phyloP scores from a whole-genome alignment of 345 rosid genomes.

The Excoecaria agallocha region DNA sequence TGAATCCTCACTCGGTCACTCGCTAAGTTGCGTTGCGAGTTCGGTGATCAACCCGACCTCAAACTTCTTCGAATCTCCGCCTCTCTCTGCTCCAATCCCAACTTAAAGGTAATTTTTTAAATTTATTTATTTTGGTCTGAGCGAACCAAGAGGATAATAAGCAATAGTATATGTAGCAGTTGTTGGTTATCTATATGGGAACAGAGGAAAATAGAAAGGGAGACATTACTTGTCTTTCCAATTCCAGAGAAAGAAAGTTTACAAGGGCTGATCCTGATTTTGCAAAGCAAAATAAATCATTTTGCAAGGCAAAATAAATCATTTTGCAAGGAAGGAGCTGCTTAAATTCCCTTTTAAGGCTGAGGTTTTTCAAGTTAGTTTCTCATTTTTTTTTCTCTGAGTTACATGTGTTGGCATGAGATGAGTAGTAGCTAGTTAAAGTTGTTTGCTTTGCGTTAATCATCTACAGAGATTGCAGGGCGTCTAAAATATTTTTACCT shows the following conservation, averaged over 20 bases:
- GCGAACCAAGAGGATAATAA: too few species aligned
- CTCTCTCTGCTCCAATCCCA: constrained; percentile 27
- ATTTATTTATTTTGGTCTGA: neutral
- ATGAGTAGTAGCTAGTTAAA: neutral
- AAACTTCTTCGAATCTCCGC: constrained; percentile 27
- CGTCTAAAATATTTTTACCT: too few species aligned
- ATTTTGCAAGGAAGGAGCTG: constrained; percentile 26
- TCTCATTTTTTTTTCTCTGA: neutral
- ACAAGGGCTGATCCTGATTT: constrained; percentile 25
- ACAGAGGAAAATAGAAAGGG: constrained; percentile 23
- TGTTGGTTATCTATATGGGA: constrained; percentile 38
- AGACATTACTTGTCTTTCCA: constrained; percentile 3
- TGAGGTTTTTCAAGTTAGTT: constrained; percentile 35
- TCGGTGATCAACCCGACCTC: constrained; percentile 25
- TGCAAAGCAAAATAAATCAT: constrained; percentile 37
- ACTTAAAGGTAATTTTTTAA: constrained; percentile 22
- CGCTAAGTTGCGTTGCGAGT: constrained; percentile 27
- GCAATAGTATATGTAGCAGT: constrained; percentile 14
- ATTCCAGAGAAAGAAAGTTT: constrained; percentile 18
- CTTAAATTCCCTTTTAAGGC: constrained; percentile 26
- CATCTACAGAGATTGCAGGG: neutral
- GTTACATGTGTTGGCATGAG: neutral
- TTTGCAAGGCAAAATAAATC: too few species aligned
- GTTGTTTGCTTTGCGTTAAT: neutral
- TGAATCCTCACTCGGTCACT: constrained; percentile 26